Conservation (phyloP, 371 early-diverging fungal genomes). For the Mortierella sp. region DNA sequence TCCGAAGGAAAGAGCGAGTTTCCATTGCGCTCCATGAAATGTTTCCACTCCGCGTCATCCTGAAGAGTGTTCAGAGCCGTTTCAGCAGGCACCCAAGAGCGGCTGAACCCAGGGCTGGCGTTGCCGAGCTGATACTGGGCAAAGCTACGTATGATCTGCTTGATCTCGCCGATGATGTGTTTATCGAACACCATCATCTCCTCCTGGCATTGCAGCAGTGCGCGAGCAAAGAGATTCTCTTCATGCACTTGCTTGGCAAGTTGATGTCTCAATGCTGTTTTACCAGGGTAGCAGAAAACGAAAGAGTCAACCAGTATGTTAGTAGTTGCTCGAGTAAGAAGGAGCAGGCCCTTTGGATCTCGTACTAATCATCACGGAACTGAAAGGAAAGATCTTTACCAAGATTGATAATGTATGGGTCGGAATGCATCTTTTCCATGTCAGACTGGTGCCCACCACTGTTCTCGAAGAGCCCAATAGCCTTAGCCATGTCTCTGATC, state of each 20-base stretch:
- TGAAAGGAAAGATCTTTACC: constrained; percentile 16
- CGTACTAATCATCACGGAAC: not conserved
- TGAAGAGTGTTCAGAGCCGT: constrained; percentile 37
- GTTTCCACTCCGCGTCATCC: constrained; percentile 43
- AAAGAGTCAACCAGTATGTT: not conserved
- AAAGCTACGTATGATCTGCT: constrained; percentile 43
- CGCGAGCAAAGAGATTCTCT: constrained; percentile 50
- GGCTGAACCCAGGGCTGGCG: constrained; percentile 19
- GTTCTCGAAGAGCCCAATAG: constrained; percentile 46
- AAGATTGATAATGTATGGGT: constrained; percentile 48
- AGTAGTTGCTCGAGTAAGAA: not conserved
- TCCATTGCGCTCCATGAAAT: constrained; percentile 32
- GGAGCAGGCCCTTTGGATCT: too few relatives aligned
- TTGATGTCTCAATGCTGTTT: constrained; percentile 36
- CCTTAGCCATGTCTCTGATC: constrained; percentile 40
- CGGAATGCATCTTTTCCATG: constrained; percentile 45
- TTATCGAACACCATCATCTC: constrained; percentile 42
- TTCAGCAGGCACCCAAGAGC: constrained; percentile 40
- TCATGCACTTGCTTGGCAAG: constrained; percentile 48
- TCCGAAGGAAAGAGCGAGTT: constrained; percentile 49
- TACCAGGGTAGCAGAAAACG: not conserved
- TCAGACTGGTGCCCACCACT: constrained; percentile 40
- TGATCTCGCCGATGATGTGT: constrained; percentile 38
- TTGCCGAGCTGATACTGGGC: constrained; percentile 34
- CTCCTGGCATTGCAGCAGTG: constrained; percentile 50